These are phyloP conservation scores for Linnemannia zychae DNA, from an alignment of 192 early-diverging fungal genomes.

Conservation along the genomic window DNA sequence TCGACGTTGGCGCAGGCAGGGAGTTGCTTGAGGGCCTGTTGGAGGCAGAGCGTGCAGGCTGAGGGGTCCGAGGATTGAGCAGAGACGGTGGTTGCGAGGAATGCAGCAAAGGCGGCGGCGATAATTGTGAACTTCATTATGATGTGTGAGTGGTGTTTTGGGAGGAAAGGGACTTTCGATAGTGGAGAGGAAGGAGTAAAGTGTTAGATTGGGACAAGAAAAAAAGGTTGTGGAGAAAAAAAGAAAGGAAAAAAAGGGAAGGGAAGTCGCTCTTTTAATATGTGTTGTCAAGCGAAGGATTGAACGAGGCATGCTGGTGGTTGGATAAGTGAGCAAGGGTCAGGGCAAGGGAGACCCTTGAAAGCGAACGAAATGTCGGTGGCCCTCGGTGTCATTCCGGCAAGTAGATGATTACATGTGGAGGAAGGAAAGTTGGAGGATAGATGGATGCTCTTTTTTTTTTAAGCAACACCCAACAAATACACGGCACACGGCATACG, in stretches of 20 bases:
- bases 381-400: background rate
- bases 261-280: background rate
- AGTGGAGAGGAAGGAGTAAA: background rate
- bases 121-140: conserved; percentile 37
- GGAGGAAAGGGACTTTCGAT: background rate
- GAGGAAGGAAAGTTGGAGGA: background rate
- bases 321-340: background rate
- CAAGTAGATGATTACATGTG: background rate
- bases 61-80: conserved; percentile 24
- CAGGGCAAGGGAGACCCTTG: background rate
- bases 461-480: too few relatives aligned
- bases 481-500: too few relatives aligned
- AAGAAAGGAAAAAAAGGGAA: background rate
- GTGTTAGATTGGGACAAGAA: background rate
- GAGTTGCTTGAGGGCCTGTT: conserved; percentile 19
- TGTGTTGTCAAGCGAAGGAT: background rate
- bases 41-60: conserved; percentile 38
- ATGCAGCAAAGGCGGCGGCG: conserved; percentile 1
- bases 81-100: conserved; percentile 24
- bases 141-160: background rate
- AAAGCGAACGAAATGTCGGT: background rate
- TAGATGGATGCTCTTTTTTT: too few relatives aligned
- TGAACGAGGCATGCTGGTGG: background rate
- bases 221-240: background rate
- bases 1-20: conserved; percentile 30